phyloP scores from a whole-genome alignment of 1,284 basidiomycete species.

The Malassezia equina region DNA sequence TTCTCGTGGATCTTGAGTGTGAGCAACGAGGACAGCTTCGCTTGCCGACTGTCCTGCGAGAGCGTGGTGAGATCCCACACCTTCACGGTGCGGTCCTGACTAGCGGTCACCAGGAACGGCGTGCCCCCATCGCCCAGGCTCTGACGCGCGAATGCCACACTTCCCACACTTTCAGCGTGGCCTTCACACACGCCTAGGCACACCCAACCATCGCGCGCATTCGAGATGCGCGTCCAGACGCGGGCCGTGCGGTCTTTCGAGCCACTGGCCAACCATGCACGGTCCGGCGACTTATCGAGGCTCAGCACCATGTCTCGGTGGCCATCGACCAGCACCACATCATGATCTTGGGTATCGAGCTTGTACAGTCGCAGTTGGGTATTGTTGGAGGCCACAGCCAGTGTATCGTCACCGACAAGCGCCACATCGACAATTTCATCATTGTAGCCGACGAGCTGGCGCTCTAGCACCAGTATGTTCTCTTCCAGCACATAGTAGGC shows the following conservation, averaged over 20 bases:
- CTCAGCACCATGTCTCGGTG: slow-evolving; percentile 86
- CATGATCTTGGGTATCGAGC: slow-evolving; percentile 42
- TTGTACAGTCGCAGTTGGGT: slow-evolving; percentile 77
- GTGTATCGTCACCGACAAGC: slow-evolving; percentile 54
- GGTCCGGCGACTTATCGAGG: slow-evolving; percentile 61
- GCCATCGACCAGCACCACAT: slow-evolving; percentile 32
- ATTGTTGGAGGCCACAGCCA: slow-evolving; percentile 92
- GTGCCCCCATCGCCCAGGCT: slow-evolving; percentile 15
- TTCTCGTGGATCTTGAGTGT: slow-evolving; percentile 93
- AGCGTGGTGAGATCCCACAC: slow-evolving; percentile 68
- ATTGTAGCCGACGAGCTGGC: slow-evolving; percentile 86
- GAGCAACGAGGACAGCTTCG: slow-evolving; percentile 63
- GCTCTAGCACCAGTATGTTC: slow-evolving; percentile 53
- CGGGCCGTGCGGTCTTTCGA: slow-evolving; percentile 83
- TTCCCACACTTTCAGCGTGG: slow-evolving; percentile 86
- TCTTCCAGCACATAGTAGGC: slow-evolving; percentile 55
- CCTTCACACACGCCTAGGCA: slow-evolving; percentile 84
- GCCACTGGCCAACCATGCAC: slow-evolving; percentile 70
- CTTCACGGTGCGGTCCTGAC: slow-evolving; percentile 93
- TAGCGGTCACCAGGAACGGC: slow-evolving; percentile 65
- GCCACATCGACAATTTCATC: slow-evolving; percentile 88
- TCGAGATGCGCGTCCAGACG: slow-evolving; percentile 58
- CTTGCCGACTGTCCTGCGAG: slow-evolving; percentile 7
- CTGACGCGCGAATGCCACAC: slow-evolving; percentile 59
- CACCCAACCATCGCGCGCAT: slow-evolving; percentile 54